phyloP scores from a whole-genome alignment of 306 rosid genomes.

The Quercus suber region DNA sequence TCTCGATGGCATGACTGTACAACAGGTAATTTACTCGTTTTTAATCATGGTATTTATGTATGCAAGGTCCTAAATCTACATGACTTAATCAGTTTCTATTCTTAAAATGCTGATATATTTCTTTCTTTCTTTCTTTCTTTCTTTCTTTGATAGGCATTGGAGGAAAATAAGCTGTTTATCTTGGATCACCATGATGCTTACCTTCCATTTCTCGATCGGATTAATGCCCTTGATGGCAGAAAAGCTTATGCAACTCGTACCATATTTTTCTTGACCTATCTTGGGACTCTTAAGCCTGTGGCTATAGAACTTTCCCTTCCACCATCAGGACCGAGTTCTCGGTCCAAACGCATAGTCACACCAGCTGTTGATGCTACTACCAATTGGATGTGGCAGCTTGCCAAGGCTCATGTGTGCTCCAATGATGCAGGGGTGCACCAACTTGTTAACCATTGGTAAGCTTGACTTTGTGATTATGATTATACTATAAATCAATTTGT shows the following conservation, averaged over 20 bases:
- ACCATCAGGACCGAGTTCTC: constrained; percentile 44
- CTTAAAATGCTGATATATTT: not conserved
- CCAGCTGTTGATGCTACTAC: constrained; percentile 75
- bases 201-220: constrained; percentile 78
- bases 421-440: constrained; percentile 97
- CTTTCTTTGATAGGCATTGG: constrained; percentile 51
- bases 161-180: constrained; percentile 62
- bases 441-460: constrained; percentile 88
- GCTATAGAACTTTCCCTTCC: constrained; percentile 96
- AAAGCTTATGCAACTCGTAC: constrained; percentile 94
- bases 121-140: not conserved
- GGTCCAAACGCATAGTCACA: constrained; percentile 65
- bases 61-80: not conserved
- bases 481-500: not conserved
- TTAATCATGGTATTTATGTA: not conserved
- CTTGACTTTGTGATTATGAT: not conserved
- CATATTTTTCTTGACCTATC: constrained; percentile 54
- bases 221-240: constrained; percentile 83
- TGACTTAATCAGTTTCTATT: not conserved
- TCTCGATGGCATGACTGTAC: constrained; percentile 83
- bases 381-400: constrained; percentile 89
- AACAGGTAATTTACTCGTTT: constrained; percentile 48
- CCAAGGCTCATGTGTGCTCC: constrained; percentile 86
- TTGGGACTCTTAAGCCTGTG: constrained; percentile 72
- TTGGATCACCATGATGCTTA: constrained; percentile 80